Evolutionary conservation across 805 yeast genomes (phyloP).

Genomic region (Wickerhamomyces bisporus): DNA sequence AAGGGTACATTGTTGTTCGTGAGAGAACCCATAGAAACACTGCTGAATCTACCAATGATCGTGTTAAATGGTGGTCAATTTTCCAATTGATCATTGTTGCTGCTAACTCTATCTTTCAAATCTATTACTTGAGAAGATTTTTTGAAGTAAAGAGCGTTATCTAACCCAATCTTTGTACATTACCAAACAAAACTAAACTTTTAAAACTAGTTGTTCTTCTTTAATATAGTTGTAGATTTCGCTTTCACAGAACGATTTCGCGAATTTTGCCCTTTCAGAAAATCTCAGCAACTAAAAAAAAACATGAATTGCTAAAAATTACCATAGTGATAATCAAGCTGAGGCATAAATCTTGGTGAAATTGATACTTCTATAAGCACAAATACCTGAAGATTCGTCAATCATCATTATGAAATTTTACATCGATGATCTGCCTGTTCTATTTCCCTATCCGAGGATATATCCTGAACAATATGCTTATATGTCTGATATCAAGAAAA

Average conservation of each 20-base stretch:
- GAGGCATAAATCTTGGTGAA: no score
- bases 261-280: no score
- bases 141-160: conserved; percentile 92
- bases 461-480: conserved; percentile 98
- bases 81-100: conserved; percentile 86
- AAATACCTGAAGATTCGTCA: no score
- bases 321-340: no score
- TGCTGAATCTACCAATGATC: conserved; percentile 93
- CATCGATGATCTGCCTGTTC: conserved; percentile 92
- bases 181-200: no score
- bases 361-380: no score
- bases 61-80: conserved; percentile 97
- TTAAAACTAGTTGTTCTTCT: no score
- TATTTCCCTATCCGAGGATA: conserved; percentile 93
- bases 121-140: conserved; percentile 88
- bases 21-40: conserved; percentile 98
- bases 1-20: conserved; percentile 84
- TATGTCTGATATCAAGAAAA: conserved; percentile 92
- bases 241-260: no score
- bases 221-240: no score
- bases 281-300: no score
- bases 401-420: conserved; percentile 59
- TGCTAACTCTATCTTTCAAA: conserved; percentile 85
- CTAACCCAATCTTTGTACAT: conserved; percentile 25
- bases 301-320: no score